Base-by-base conservation (phyloP, 768 basidiomycete species). In the Phaeotremella fagi region DNA sequence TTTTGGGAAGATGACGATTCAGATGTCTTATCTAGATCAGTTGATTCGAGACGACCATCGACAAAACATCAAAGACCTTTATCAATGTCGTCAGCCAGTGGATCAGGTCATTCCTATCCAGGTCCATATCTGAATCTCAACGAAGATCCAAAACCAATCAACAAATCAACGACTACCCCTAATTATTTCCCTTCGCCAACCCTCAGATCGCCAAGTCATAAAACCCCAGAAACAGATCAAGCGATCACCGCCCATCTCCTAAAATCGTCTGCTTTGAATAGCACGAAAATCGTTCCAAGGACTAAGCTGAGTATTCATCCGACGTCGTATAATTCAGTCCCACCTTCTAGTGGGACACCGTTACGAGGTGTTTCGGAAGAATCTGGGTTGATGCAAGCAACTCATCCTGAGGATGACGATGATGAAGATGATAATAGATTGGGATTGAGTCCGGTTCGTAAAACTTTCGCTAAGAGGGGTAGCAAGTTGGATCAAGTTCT, bases 401-500 rank as follows among this genome's bases (percentile, higher is more conserved):
- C 33, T 15, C 28, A 59, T 15, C 44, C 29, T 14, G 18, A 42
- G 15, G 51, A 57, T 18, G 18, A 22, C n/a, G 57, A 55, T n/a
- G 22, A 25, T 9, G 52, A 20, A n/a, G 45, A 24, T 33, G n/a
- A 20, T 24, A 16, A n/a, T 5, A 33, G n/a, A 45, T 41, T 27
- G 26, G n/a, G 0, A 38, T 36, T 4, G 14, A 50, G 28, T 20
- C 31, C 31, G 9, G 7, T 16, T 7, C 16, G 26, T 23, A 14
- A 22, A 24, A 7, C 7, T 33, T 16, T 7, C 16, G 15, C 20
- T 26, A 41, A 45, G 31, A 53, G 22, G 44, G 43, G 18, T 15
- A 56, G 57, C 48, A 66, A 66, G 47, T 45, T 61, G 16, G 62
- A 59, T 33, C 53, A 63, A 24, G 57, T 67, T 20, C 45, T 66